These are phyloP conservation scores for Candida insectorum DNA, from an alignment of 805 yeast genomes.

Conservation along the genomic window DNA sequence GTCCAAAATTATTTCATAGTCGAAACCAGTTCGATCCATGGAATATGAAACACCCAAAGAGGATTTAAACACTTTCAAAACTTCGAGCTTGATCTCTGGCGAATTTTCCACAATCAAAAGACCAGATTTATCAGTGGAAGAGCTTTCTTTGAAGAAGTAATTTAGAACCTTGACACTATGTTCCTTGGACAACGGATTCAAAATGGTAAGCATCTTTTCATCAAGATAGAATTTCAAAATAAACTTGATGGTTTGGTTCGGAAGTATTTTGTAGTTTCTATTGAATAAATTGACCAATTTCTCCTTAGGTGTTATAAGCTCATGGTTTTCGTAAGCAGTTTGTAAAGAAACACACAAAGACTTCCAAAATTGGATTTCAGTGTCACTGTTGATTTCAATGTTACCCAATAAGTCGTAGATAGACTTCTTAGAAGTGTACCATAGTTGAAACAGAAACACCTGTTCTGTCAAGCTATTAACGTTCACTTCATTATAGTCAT, in stretches of 20 bases:
- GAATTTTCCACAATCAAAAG: slow-evolving; percentile 11
- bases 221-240: slow-evolving; percentile 47
- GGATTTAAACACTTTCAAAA: slow-evolving; percentile 32
- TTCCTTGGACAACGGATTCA: slow-evolving; percentile 49
- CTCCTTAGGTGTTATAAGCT: slow-evolving; percentile 42
- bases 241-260: slow-evolving; percentile 34
- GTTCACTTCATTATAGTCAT: slow-evolving; percentile 12
- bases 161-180: slow-evolving; percentile 43
- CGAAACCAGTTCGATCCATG: slow-evolving; percentile 24
- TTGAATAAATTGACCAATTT: slow-evolving; percentile 41
- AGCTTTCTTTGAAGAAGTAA: slow-evolving; percentile 31
- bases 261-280: slow-evolving; percentile 30
- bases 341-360: slow-evolving; percentile 35
- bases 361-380: slow-evolving; percentile 29
- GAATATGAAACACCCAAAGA: slow-evolving; percentile 33
- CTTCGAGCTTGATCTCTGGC: slow-evolving; percentile 23
- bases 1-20: slow-evolving; percentile 29
- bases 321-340: slow-evolving; percentile 24
- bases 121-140: neutral
- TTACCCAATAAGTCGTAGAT: slow-evolving; percentile 36
- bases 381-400: slow-evolving; percentile 20
- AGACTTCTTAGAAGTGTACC: slow-evolving; percentile 39
- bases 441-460: slow-evolving; percentile 36
- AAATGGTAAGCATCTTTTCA: slow-evolving; percentile 52
- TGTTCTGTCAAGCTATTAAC: slow-evolving; percentile 7